Evolutionary conservation across 345 rosid genomes (phyloP).

Genomic region (rapeseed (Brassica napus)): DNA sequence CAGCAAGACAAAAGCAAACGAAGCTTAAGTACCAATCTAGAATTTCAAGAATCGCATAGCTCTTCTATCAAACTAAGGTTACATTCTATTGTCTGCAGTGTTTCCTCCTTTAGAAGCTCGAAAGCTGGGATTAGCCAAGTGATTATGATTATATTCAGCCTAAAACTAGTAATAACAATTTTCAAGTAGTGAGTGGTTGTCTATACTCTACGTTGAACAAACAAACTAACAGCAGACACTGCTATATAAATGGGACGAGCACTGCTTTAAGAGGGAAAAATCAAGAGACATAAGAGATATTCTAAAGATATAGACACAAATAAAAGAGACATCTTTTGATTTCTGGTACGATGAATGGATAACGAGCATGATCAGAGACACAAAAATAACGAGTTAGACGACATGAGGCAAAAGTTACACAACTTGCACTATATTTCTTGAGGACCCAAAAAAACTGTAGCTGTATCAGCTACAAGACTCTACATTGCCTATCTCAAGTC

Average conservation of each 20-base stretch:
- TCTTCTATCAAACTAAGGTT: not conserved
- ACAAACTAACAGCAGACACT: not conserved
- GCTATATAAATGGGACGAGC: not conserved
- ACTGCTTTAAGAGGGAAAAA: not conserved
- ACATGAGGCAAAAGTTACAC: not conserved
- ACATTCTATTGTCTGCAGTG: not conserved
- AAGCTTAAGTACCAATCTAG: not conserved
- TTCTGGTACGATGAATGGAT: not conserved
- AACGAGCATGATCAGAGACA: not conserved
- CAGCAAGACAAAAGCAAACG: constrained; percentile 20
- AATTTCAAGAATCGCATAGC: not conserved
- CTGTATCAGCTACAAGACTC: constrained; percentile 7
- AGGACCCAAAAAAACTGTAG: not conserved
- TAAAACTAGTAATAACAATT: not conserved
- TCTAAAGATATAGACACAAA: not conserved
- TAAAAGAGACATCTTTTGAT: not conserved
- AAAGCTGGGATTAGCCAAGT: not conserved
- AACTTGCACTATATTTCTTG: not conserved
- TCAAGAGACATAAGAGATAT: not conserved
- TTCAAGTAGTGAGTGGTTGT: not conserved
- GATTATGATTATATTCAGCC: no score
- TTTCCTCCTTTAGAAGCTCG: not conserved
- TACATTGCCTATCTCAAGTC: not conserved
- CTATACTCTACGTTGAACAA: not conserved
- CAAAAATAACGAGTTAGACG: not conserved